Percentiles rank a stretch among this genome's conserved stretches.
phyloP scores from a whole-genome alignment of 176 grass and related monocot genomes.

The Juncus inflexus region DNA sequence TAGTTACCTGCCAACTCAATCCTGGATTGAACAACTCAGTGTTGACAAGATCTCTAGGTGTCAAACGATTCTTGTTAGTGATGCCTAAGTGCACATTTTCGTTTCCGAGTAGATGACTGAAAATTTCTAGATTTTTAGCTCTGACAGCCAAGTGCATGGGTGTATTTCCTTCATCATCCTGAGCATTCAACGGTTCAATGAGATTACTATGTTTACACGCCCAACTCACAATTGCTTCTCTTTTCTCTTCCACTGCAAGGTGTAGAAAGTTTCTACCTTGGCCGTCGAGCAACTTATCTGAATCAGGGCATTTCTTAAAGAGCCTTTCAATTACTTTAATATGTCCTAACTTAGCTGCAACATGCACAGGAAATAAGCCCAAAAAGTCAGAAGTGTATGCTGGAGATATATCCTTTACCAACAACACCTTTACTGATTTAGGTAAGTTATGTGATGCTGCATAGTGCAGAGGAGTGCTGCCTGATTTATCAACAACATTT shows the following conservation, averaged over 20 bases:
- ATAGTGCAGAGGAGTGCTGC: conserved; percentile 39
- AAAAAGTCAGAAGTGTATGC: conserved; percentile 12
- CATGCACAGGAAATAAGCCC: conserved; percentile 30
- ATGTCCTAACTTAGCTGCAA: conserved; percentile 8
- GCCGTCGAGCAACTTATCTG: conserved; percentile 14
- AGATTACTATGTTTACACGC: background rate
- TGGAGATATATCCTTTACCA: background rate
- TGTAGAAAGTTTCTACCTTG: conserved; percentile 46
- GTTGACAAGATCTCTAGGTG: conserved; percentile 5
- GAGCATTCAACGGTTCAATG: conserved; percentile 2
- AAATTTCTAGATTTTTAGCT: background rate
- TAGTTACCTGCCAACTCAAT: background rate
- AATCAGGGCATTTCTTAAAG: conserved; percentile 5
- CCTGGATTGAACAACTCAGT: background rate
- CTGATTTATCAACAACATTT: conserved; percentile 20
- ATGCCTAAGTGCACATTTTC: background rate
- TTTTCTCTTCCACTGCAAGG: conserved; percentile 2
- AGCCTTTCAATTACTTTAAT: background rate
- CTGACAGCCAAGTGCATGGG: conserved; percentile 33
- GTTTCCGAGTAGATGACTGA: conserved; percentile 15
- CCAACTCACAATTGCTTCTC: background rate
- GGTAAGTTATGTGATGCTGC: background rate
- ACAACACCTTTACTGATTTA: background rate
- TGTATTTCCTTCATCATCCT: conserved; percentile 33
- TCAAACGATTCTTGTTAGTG: conserved; percentile 15